Conservation (phyloP, 2,329 filamentous ascomycete species). For the Ophiostoma sp. region DNA sequence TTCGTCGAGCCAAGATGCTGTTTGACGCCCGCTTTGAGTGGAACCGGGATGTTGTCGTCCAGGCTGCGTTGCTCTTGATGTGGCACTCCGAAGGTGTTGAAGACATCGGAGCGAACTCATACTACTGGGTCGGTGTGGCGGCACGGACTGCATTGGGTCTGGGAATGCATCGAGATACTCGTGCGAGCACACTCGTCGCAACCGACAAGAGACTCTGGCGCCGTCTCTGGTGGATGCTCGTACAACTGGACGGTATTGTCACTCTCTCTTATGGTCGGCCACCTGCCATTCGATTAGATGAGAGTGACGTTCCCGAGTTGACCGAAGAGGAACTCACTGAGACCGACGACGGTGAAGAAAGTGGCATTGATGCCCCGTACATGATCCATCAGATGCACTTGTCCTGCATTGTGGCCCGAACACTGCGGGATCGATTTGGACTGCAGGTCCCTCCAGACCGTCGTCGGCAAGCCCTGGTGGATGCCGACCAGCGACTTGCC, state of each 20-base stretch:
- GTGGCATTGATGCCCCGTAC: slow-evolving; percentile 10
- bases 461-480: slow-evolving; percentile 10
- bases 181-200: slow-evolving; percentile 33
- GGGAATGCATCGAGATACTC: slow-evolving; percentile 51
- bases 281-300: background rate
- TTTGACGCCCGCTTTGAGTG: slow-evolving; percentile 56
- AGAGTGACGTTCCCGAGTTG: slow-evolving; percentile 21
- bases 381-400: slow-evolving; percentile 19
- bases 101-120: slow-evolving; percentile 55
- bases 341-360: background rate
- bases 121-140: slow-evolving; percentile 54
- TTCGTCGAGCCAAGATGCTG: slow-evolving; percentile 53
- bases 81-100: slow-evolving; percentile 59
- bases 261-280: slow-evolving; percentile 18
- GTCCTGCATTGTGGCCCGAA: slow-evolving; percentile 20
- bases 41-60: slow-evolving; percentile 55
- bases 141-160: slow-evolving; percentile 53
- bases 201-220: slow-evolving; percentile 41
- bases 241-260: slow-evolving; percentile 22
- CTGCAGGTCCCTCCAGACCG: slow-evolving; percentile 20
- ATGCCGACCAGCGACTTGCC: slow-evolving; percentile 25
- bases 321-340: background rate
- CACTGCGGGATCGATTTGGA: slow-evolving; percentile 24
- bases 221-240: slow-evolving; percentile 22
- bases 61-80: slow-evolving; percentile 54